Evolutionary conservation across 768 basidiomycete genomes (phyloP).

Genomic region (Mycena filopes): DNA sequence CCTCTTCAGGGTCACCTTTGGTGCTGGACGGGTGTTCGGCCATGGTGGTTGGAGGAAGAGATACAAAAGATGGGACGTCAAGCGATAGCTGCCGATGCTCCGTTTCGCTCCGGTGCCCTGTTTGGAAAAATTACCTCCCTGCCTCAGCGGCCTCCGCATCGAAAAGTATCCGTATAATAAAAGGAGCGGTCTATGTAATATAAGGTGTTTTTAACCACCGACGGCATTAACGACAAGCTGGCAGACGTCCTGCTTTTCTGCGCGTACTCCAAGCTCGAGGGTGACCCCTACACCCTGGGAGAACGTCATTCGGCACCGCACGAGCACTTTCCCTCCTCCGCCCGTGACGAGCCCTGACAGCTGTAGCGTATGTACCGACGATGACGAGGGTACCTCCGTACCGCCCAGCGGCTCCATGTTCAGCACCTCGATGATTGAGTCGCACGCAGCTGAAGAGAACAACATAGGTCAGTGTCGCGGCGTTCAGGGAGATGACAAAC

Average conservation of each 20-base stretch:
- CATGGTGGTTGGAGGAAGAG: background rate
- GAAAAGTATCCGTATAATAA: constrained; percentile 5
- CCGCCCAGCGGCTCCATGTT: constrained; percentile 98
- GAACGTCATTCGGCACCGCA: constrained; percentile 95
- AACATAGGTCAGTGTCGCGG: constrained; percentile 30
- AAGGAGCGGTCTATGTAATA: background rate
- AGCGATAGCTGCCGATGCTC: no score
- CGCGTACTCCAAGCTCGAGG: constrained; percentile 89
- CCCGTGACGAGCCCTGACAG: constrained; percentile 91
- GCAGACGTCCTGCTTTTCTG: constrained; percentile 89
- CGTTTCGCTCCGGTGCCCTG: no score
- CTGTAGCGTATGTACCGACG: constrained; percentile 93
- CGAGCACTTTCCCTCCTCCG: constrained; percentile 96
- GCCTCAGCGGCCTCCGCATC: background rate
- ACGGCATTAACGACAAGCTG: constrained; percentile 92
- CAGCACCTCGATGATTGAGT: constrained; percentile 94
- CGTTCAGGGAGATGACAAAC: constrained; percentile 38
- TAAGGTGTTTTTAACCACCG: constrained; percentile 62
- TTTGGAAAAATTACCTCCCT: no score
- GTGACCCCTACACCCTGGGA: constrained; percentile 91
- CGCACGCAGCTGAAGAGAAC: constrained; percentile 81
- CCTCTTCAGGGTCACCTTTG: constrained; percentile 28
- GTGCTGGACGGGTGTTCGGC: constrained; percentile 4
- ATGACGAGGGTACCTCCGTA: constrained; percentile 81
- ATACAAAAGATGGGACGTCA: no score